Evolutionary conservation across 768 basidiomycete genomes (phyloP), one percentile per base, ranked within the genome.

Genomic region (Termitomyces sp.): DNA sequence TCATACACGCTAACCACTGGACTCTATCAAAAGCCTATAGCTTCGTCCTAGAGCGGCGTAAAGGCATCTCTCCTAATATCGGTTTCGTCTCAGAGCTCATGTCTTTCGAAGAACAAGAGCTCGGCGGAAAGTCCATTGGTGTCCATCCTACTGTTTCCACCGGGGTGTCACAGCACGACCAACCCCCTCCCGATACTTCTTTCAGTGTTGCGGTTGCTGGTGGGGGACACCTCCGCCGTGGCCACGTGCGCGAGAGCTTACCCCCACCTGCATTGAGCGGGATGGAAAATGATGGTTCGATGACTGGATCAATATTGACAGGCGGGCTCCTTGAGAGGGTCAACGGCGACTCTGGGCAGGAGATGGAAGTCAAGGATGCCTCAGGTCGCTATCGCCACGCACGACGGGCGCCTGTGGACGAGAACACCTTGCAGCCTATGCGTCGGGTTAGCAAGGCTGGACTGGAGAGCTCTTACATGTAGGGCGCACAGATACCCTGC

Each of bases 1-100:
- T 98, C 56, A 97, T 98, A 62, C 95, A 97, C 65, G 91, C 95
- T 10, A 95, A 97, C 67, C 94, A 95, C 67, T 98, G 96, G 96
- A 90, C 94, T 19, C 82, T 98, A 41, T 89, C 92, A 32, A 84
- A 85, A 37, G 93, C 96, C 1, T 98, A 98, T 68, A 75, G 87
- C 0, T 97, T 94, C 67, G 95, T 98, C 25, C 81, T 92, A 40
- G 95, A 95, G 64, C 84, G 94, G 9, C 85, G 96, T 35, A 93
- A 92, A 63, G 94, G 94, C 62, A 96, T 98, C 62, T 95, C 92
- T 14, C 96, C 95, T 10, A 98, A 97, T 68, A 96, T 98, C 60
- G 96, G 96, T 7, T 98, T 98, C 71, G 94, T 98, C 43, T 93
- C 92, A 4, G 95, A 97, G 71, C 81, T 98, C 42, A 97, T 97